These are phyloP conservation scores for Leccinellum luteum DNA, from an alignment of 768 basidiomycete species.

Conservation along the genomic window DNA sequence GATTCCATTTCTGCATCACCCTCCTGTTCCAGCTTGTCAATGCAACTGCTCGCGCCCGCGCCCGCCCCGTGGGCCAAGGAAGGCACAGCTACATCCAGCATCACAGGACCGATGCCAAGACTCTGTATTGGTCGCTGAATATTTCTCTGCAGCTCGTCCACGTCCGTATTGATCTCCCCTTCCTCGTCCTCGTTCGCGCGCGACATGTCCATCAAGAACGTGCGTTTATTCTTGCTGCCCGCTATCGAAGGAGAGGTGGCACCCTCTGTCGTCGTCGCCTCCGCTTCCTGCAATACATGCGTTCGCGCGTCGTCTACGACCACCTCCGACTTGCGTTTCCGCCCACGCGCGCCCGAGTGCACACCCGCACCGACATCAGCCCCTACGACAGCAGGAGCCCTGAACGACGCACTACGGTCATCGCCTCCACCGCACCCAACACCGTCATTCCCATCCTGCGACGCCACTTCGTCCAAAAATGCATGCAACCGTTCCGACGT, in stretches of 20 bases:
- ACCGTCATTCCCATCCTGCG: slow-evolving; percentile 28
- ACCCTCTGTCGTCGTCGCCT: neutral
- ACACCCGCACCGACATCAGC: too few relatives aligned
- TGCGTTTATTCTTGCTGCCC: slow-evolving; percentile 27
- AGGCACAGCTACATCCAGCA: too few relatives aligned
- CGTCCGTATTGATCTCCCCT: too few relatives aligned
- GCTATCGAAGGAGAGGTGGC: slow-evolving; percentile 5
- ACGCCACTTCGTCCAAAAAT: slow-evolving; percentile 43
- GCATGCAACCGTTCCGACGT: slow-evolving; percentile 40
- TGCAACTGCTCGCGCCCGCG: too few relatives aligned
- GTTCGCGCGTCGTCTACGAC: slow-evolving; percentile 11
- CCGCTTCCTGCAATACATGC: neutral
- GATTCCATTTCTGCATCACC: too few relatives aligned
- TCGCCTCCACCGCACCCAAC: neutral
- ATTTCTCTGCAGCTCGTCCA: too few relatives aligned
- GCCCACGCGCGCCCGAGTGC: slow-evolving; percentile 14
- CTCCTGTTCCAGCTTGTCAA: too few relatives aligned
- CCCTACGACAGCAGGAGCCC: neutral
- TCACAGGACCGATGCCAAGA: too few relatives aligned
- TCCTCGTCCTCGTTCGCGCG: too few relatives aligned
- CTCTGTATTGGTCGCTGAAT: too few relatives aligned
- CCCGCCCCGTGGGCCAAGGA: too few relatives aligned
- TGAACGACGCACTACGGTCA: slow-evolving; percentile 1
- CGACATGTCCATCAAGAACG: too few relatives aligned
- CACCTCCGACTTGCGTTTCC: slow-evolving; percentile 42